Conservation (phyloP, 2,329 filamentous ascomycete genomes). For the Neurospora crassa region DNA sequence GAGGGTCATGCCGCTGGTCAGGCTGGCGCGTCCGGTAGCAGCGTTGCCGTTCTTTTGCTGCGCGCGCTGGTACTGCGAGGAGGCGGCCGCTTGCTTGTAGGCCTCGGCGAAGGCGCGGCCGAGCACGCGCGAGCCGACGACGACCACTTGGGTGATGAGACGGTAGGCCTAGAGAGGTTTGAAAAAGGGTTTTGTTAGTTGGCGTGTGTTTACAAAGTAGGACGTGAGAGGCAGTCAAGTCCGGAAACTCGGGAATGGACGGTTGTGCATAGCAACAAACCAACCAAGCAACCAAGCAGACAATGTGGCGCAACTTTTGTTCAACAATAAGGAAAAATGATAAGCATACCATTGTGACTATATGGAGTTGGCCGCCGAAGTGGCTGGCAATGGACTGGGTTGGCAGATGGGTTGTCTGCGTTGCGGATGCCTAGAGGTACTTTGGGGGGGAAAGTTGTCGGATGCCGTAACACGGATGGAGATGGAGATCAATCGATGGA, state of each 20-base stretch:
- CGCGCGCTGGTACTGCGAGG: conserved; percentile 70
- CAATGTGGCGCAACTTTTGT: not conserved
- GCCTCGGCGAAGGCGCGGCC: conserved; percentile 89
- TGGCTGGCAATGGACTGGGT: not conserved
- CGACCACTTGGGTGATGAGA: conserved; percentile 84
- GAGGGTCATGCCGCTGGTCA: conserved; percentile 70
- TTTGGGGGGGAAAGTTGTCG: not conserved
- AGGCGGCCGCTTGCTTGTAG: conserved; percentile 88
- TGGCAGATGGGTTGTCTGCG: not conserved
- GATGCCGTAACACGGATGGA: not conserved
- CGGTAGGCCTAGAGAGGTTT: conserved; percentile 63
- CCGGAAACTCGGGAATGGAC: not conserved
- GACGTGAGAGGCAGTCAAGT: not conserved
- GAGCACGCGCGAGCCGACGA: conserved; percentile 84
- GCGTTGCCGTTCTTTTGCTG: conserved; percentile 50
- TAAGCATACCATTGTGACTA: conserved; percentile 16
- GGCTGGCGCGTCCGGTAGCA: conserved; percentile 32
- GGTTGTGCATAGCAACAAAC: not conserved
- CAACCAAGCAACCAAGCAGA: not conserved
- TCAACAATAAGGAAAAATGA: not conserved
- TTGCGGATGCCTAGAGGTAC: not conserved
- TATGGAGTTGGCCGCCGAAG: not conserved
- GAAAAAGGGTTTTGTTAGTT: conserved; percentile 3
- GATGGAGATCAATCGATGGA: not conserved
- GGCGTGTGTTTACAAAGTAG: not conserved